Evolutionary conservation across 768 basidiomycete species (phyloP).

Genomic region (Suillus plorans): DNA sequence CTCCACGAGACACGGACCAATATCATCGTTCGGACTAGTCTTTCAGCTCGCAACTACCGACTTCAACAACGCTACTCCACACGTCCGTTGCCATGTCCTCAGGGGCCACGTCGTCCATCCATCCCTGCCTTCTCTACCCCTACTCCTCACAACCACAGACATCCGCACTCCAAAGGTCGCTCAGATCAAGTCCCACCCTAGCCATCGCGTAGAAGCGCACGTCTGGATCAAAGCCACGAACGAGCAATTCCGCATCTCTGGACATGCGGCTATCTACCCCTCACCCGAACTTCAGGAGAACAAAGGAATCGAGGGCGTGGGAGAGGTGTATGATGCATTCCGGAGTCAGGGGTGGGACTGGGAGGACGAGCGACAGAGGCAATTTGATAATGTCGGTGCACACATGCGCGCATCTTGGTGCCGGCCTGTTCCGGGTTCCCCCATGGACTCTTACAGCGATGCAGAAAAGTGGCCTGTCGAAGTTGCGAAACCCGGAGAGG

Average conservation of each 20-base stretch:
- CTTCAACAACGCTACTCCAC: slow-evolving; percentile 38
- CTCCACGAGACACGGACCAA: background rate
- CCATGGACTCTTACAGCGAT: slow-evolving; percentile 51
- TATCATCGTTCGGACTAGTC: slow-evolving; percentile 35
- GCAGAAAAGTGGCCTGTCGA: slow-evolving; percentile 60
- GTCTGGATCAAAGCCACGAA: slow-evolving; percentile 72
- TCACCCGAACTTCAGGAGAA: slow-evolving; percentile 14
- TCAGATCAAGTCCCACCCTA: slow-evolving; percentile 49
- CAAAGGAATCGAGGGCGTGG: slow-evolving; percentile 15
- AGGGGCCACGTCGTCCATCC: slow-evolving; percentile 53
- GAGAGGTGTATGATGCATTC: slow-evolving; percentile 34
- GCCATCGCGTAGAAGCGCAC: slow-evolving; percentile 50
- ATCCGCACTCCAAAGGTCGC: slow-evolving; percentile 65
- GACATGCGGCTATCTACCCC: slow-evolving; percentile 49
- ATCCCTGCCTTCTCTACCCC: slow-evolving; percentile 45
- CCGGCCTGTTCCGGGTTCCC: slow-evolving; percentile 62
- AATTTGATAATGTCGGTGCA: slow-evolving; percentile 59
- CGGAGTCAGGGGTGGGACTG: slow-evolving; percentile 44
- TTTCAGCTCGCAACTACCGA: slow-evolving; percentile 47
- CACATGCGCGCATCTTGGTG: slow-evolving; percentile 74
- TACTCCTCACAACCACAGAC: slow-evolving; percentile 72
- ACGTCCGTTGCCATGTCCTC: slow-evolving; percentile 66
- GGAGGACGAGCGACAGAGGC: slow-evolving; percentile 60
- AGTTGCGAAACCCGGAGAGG: slow-evolving; percentile 49
- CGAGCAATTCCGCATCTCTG: slow-evolving; percentile 76